Evolutionary conservation across 2,329 filamentous ascomycete species (phyloP).

Genomic region (Ophiostoma sp.): DNA sequence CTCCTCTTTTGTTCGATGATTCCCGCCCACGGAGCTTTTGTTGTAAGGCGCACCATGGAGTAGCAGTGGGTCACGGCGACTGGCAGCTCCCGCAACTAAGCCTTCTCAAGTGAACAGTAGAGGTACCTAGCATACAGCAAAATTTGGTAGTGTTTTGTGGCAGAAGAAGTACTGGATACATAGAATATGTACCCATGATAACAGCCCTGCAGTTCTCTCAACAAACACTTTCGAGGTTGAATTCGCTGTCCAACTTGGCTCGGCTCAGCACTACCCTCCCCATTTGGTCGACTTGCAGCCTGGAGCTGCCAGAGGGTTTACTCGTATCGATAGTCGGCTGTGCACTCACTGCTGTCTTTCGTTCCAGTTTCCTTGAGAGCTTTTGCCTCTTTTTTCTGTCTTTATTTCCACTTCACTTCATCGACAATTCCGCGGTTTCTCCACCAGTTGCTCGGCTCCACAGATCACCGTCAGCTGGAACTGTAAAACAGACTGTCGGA

Average conservation of each 20-base stretch:
- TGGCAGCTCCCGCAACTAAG: slow-evolving; percentile 6
- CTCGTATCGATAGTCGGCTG: background rate
- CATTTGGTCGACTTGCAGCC: background rate
- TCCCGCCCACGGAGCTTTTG: background rate
- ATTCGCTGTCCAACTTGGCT: background rate
- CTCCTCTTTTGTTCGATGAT: background rate
- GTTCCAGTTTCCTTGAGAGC: no score
- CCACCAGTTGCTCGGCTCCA: background rate
- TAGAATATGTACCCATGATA: background rate
- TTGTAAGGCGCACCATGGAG: background rate
- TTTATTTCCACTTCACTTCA: background rate
- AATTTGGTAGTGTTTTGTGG: background rate
- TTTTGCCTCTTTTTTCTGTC: background rate
- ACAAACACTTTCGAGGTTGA: background rate
- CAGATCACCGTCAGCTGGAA: background rate
- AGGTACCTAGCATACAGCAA: background rate
- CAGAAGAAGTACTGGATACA: background rate
- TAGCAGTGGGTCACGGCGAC: slow-evolving; percentile 1
- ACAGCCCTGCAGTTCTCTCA: background rate
- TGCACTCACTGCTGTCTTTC: no score
- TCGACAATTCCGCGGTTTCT: background rate
- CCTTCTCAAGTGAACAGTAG: background rate
- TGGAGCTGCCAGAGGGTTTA: background rate
- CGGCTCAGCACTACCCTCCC: background rate
- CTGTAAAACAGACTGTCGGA: background rate